Evolutionary conservation across 257 asterid genomes (phyloP).

Genomic region (Phtheirospermum japonicum): DNA sequence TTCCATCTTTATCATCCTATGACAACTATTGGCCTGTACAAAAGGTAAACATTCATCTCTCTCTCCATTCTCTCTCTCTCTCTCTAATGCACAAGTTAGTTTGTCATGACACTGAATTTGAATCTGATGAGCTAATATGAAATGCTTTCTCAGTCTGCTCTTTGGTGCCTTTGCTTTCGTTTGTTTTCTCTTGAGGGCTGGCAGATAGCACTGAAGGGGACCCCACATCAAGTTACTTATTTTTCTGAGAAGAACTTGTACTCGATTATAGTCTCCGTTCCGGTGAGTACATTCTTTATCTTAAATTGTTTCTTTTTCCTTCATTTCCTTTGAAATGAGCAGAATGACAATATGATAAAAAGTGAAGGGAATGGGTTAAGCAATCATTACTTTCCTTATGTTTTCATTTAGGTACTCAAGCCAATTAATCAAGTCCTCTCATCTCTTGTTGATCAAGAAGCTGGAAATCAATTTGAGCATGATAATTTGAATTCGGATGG

Average conservation of each 20-base stretch:
- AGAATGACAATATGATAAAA: too few species aligned
- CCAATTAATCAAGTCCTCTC: slow-evolving; percentile 91
- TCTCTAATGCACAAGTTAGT: slow-evolving; percentile 9
- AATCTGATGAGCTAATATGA: slow-evolving; percentile 26
- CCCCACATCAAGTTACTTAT: slow-evolving; percentile 97
- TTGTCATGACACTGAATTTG: slow-evolving; percentile 13
- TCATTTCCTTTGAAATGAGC: slow-evolving; percentile 4
- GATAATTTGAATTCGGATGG: slow-evolving; percentile 69
- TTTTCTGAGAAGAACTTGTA: slow-evolving; percentile 92
- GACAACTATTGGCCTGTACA: slow-evolving; percentile 97
- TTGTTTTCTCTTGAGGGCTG: slow-evolving; percentile 27
- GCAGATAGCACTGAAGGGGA: slow-evolving; percentile 86
- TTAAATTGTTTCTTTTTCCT: slow-evolving; percentile 11
- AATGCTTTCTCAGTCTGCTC: too few species aligned
- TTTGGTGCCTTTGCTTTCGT: too few species aligned
- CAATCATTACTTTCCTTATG: slow-evolving; percentile 16
- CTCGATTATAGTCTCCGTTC: slow-evolving; percentile 85
- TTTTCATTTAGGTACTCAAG: slow-evolving; percentile 58
- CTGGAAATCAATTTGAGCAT: slow-evolving; percentile 74
- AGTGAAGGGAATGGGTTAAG: slow-evolving; percentile 19
- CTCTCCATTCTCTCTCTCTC: too few species aligned
- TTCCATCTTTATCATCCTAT: slow-evolving; percentile 56
- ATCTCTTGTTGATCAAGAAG: slow-evolving; percentile 93
- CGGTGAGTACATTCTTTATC: slow-evolving; percentile 54
- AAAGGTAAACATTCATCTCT: slow-evolving; percentile 46